Evolutionary conservation across 345 rosid species (phyloP), one percentile per base, ranked within the genome.

Genomic region (Syzygium jambos): DNA sequence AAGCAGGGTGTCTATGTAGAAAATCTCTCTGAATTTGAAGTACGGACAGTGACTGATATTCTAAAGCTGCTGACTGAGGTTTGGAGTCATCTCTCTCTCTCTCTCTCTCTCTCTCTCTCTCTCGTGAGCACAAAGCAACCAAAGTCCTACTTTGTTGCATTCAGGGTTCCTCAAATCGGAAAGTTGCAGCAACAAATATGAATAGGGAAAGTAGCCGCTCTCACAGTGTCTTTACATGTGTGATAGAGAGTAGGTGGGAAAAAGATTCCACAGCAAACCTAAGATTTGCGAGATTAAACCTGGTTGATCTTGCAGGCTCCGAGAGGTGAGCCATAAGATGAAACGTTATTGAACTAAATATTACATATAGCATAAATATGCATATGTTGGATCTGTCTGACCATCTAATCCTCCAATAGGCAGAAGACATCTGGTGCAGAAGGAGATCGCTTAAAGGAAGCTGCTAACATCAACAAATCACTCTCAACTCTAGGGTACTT

Each of bases 401-500:
- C 85, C 21, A 34, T 80, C 57, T 85, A 51, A 86, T 90, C 59
- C 83, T 85, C 87, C 85, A 86, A 89, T 88, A 97, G 99, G 95
- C 99, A 96, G 90, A 97, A 97, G 91, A 94, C 94, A 88, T 97
- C 99, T 85, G 99, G 99, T 85, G 99, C 99, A 88, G 99, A 97
- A 88, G 99, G 99, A 84, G 99, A 97, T 78, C 99, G 99, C 84
- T 88, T 97, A 77, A 97, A 96, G 89, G 99, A 97, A 95, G 99
- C 99, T 85, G 99, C 99, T 88, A 97, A 89, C 87, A 97, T 97
- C 90, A 97, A 97, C 91, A 97, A 96, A 92, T 96, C 99, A 85
- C 87, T 97, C 87, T 97, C 99, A 85, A 96, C 99, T 54, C 93
- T 97, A 82, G 99, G 99, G 99, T 97, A 95, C 87, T 87, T 78